These are phyloP conservation scores for Leccinum truebloodii DNA, from an alignment of 768 basidiomycete genomes.

Conservation along the genomic window DNA sequence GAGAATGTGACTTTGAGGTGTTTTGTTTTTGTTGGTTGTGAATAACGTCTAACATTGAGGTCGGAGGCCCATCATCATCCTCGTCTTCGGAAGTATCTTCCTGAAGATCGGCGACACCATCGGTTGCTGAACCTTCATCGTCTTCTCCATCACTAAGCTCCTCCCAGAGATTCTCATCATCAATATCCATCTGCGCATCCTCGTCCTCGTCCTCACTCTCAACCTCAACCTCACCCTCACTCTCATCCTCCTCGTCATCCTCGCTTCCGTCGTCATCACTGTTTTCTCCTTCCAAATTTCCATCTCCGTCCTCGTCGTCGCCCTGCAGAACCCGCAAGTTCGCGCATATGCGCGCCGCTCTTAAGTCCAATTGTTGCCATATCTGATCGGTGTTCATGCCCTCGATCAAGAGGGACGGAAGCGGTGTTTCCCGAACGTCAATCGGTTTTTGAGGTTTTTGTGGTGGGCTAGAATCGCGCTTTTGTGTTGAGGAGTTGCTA, in stretches of 20 bases:
- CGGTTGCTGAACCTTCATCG: constrained; percentile 28
- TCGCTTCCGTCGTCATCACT: constrained; percentile 28
- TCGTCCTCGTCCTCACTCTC: constrained; percentile 28
- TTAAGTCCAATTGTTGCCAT: constrained; percentile 92
- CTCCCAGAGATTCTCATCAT: constrained; percentile 29
- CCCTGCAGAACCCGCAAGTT: constrained; percentile 69
- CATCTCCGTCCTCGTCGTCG: constrained; percentile 39
- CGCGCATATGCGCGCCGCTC: constrained; percentile 67
- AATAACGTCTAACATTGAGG: constrained; percentile 30
- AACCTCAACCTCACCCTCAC: constrained; percentile 21
- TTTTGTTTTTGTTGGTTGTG: constrained; percentile 28
- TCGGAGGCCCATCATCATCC: constrained; percentile 26
- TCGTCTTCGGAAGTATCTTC: constrained; percentile 43
- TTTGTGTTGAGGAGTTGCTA: constrained; percentile 33
- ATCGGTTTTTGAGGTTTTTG: constrained; percentile 35
- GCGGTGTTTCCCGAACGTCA: constrained; percentile 61
- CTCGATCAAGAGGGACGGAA: constrained; percentile 72
- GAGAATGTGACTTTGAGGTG: constrained; percentile 19
- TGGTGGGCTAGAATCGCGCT: constrained; percentile 43
- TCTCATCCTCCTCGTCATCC: constrained; percentile 21
- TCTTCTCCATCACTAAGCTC: constrained; percentile 28
- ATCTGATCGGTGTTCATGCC: constrained; percentile 85
- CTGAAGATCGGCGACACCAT: constrained; percentile 34
- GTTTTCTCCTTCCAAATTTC: constrained; percentile 17
- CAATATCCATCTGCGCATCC: constrained; percentile 33